These are phyloP conservation scores for Albizia julibrissin DNA, from an alignment of 306 rosid species.

Conservation along the genomic window DNA sequence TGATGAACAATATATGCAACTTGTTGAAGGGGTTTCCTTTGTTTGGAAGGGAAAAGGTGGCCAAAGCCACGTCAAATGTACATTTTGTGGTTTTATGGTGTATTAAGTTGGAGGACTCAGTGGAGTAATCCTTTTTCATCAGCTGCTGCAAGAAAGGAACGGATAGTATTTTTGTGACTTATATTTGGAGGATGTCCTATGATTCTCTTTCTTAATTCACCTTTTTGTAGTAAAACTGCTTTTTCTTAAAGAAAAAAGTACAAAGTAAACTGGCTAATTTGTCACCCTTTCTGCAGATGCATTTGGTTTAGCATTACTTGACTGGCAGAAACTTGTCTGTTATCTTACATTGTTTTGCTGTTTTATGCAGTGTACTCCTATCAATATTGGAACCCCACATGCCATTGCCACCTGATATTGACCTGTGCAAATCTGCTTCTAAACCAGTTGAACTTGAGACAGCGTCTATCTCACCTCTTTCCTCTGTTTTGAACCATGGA, in stretches of 20 bases:
- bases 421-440: slow-evolving; percentile 57
- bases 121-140: neutral
- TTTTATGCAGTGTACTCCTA: slow-evolving; percentile 72
- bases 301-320: slow-evolving; percentile 20
- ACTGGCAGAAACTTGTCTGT: slow-evolving; percentile 16
- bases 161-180: neutral
- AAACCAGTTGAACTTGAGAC: slow-evolving; percentile 56
- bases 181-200: neutral
- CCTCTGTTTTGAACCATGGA: slow-evolving; percentile 49
- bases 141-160: neutral
- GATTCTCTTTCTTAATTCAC: neutral
- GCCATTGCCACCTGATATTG: slow-evolving; percentile 85
- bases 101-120: neutral
- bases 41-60: neutral
- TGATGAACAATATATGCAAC: neutral
- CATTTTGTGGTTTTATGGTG: neutral
- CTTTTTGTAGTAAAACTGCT: neutral
- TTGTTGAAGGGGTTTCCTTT: neutral
- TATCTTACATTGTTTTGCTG: slow-evolving; percentile 27
- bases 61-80: neutral
- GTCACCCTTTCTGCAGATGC: slow-evolving; percentile 11
- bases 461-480: slow-evolving; percentile 43
- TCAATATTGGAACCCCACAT: slow-evolving; percentile 90
- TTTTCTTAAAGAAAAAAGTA: neutral
- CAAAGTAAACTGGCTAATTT: slow-evolving; percentile 7